Percentiles rank a stretch among this genome's conserved stretches.
phyloP scores from a whole-genome alignment of 2,329 filamentous ascomycete genomes.

The Penicillium sp. region DNA sequence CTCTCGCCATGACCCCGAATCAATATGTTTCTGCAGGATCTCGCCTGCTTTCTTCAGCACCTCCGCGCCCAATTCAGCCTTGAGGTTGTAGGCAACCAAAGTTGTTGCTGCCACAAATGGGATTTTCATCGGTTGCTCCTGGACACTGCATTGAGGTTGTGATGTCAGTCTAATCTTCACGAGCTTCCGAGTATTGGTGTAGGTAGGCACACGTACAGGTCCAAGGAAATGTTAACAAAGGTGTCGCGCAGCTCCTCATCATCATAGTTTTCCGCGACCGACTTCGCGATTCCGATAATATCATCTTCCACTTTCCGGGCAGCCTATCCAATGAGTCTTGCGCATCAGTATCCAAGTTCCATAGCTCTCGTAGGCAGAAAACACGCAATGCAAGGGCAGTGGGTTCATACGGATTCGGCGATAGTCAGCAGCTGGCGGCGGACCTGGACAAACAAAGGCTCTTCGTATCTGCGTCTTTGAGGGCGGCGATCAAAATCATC shows the following conservation, averaged over 20 bases:
- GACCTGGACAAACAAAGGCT: slow-evolving; percentile 69
- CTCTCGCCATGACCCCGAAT: slow-evolving; percentile 78
- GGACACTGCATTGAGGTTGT: slow-evolving; percentile 47
- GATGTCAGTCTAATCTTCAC: neutral
- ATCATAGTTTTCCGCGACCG: slow-evolving; percentile 81
- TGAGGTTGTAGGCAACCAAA: slow-evolving; percentile 74
- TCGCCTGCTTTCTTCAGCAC: slow-evolving; percentile 65
- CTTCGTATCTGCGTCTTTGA: slow-evolving; percentile 72
- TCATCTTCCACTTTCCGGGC: slow-evolving; percentile 78
- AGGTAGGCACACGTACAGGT: slow-evolving; percentile 58
- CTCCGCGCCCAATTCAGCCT: slow-evolving; percentile 71
- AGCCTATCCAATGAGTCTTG: slow-evolving; percentile 44
- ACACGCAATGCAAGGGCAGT: neutral
- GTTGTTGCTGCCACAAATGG: slow-evolving; percentile 87
- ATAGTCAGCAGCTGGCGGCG: slow-evolving; percentile 77
- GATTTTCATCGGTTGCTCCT: slow-evolving; percentile 97
- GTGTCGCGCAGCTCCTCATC: slow-evolving; percentile 72
- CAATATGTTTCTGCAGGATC: slow-evolving; percentile 66
- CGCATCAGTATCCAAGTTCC: slow-evolving; percentile 9
- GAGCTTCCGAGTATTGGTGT: neutral
- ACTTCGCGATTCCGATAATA: slow-evolving; percentile 70
- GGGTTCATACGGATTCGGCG: slow-evolving; percentile 65
- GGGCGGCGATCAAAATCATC: slow-evolving; percentile 73
- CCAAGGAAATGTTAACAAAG: slow-evolving; percentile 72
- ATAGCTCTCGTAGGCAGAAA: neutral